Evolutionary conservation across 495 filamentous ascomycete species (phyloP).

Genomic region (Viridothelium virens): DNA sequence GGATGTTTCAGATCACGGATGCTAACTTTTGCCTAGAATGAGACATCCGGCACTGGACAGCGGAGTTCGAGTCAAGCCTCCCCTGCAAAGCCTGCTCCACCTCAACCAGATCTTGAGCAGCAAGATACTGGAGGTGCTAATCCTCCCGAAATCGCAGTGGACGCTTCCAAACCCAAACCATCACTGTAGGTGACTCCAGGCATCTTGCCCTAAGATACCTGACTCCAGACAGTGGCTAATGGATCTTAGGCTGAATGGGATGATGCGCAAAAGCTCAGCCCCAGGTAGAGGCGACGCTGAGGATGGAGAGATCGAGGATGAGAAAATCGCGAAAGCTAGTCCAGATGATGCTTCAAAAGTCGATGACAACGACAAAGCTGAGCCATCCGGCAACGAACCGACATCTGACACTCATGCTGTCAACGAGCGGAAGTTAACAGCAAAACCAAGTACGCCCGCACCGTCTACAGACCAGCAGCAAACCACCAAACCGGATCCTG

Average conservation of each 20-base stretch:
- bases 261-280: slow-evolving; percentile 7
- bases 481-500: slow-evolving; percentile 2
- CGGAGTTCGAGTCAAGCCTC: slow-evolving; percentile 18
- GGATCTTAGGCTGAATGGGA: slow-evolving; percentile 18
- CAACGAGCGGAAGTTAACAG: not conserved
- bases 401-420: not conserved
- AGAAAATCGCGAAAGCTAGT: slow-evolving; percentile 15
- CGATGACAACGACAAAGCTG: slow-evolving; percentile 16
- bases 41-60: slow-evolving; percentile 15
- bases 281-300: slow-evolving; percentile 25
- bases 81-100: slow-evolving; percentile 24
- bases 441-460: slow-evolving; percentile 10
- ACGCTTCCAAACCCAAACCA: slow-evolving; percentile 28
- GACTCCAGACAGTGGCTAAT: slow-evolving; percentile 16
- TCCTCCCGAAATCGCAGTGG: slow-evolving; percentile 28
- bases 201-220: not conserved
- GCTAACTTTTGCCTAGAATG: slow-evolving; percentile 5
- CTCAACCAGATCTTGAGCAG: slow-evolving; percentile 17
- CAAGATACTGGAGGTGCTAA: not conserved
- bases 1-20: slow-evolving; percentile 21
- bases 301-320: slow-evolving; percentile 37
- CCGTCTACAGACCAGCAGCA: not conserved
- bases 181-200: slow-evolving; percentile 13
- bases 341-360: slow-evolving; percentile 13
- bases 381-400: not conserved